These are phyloP conservation scores for Debaryomycetaceae sp. DNA, from an alignment of 1,139 yeast genomes.

Conservation along the genomic window DNA sequence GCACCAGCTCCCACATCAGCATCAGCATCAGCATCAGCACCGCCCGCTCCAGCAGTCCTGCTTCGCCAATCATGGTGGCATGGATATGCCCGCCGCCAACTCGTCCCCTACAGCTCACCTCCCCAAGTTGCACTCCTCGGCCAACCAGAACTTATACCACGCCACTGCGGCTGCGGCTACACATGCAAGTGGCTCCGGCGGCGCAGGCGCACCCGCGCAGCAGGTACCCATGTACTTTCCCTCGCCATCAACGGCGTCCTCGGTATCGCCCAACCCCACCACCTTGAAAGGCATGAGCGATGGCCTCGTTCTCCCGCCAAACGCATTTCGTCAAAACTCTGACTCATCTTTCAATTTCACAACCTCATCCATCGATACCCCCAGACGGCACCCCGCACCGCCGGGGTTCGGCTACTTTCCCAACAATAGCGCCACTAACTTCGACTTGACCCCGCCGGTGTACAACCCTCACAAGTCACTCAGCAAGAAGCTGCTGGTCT, in stretches of 20 bases:
- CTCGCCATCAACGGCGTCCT: slow-evolving; percentile 4
- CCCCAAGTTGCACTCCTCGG: too few species aligned
- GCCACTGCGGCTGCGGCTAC: too few species aligned
- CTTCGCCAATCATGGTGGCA: too few species aligned
- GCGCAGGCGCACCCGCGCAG: slow-evolving; percentile 1
- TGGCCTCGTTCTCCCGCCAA: slow-evolving; percentile 19
- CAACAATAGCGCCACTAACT: slow-evolving; percentile 4
- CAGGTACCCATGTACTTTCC: slow-evolving; percentile 1
- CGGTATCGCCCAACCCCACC: slow-evolving; percentile 10
- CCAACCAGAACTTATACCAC: too few species aligned
- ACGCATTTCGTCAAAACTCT: slow-evolving; percentile 25
- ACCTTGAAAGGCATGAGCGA: slow-evolving; percentile 9
- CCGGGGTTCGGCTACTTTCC: not conserved
- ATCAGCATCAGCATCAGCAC: too few species aligned
- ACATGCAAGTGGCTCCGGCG: not conserved
- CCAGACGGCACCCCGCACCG: slow-evolving; percentile 17
- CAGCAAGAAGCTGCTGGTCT: slow-evolving; percentile 9
- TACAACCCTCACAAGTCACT: slow-evolving; percentile 7
- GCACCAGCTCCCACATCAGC: slow-evolving; percentile 1
- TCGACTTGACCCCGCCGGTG: slow-evolving; percentile 5
- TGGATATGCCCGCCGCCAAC: too few species aligned
- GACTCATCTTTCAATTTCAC: slow-evolving; percentile 16
- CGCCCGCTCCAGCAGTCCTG: too few species aligned
- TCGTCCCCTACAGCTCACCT: too few species aligned
- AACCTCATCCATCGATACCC: slow-evolving; percentile 12